Evolutionary conservation across 257 asterid genomes (phyloP).

Genomic region (Penstemon davidsonii): DNA sequence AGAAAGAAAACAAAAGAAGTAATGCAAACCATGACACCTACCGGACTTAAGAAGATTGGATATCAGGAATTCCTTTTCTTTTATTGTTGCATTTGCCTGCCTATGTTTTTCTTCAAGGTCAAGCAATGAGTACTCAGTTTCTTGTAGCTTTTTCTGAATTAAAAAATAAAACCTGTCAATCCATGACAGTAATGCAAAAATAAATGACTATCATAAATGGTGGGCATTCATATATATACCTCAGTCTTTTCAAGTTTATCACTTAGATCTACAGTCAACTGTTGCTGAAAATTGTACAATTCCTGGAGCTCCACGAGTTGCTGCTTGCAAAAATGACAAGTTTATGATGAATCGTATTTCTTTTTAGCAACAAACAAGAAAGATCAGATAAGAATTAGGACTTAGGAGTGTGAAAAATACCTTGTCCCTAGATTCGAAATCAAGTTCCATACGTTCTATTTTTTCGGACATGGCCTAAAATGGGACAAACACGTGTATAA

Average conservation of each 20-base stretch:
- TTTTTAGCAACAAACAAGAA: not conserved
- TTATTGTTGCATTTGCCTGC: constrained; percentile 87
- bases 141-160: constrained; percentile 81
- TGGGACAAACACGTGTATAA: constrained; percentile 14
- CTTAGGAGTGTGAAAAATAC: constrained; percentile 37
- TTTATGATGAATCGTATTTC: constrained; percentile 11
- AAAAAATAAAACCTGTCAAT: constrained; percentile 29
- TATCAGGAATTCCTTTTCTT: constrained; percentile 90
- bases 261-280: constrained; percentile 62
- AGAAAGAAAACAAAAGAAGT: not conserved
- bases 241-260: constrained; percentile 86
- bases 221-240: constrained; percentile 44
- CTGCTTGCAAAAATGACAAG: constrained; percentile 44
- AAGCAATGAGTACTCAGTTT: constrained; percentile 78
- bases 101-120: constrained; percentile 92
- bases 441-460: constrained; percentile 94
- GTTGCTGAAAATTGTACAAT: constrained; percentile 76
- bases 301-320: constrained; percentile 86
- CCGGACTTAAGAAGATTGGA: constrained; percentile 93
- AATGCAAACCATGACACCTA: constrained; percentile 35
- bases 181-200: constrained; percentile 24
- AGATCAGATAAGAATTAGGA: constrained; percentile 12
- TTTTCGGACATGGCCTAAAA: constrained; percentile 92
- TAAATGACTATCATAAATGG: constrained; percentile 4
- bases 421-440: constrained; percentile 89